A percentile compares a stretch with the other conserved stretches of the same genome.
phyloP scores from a whole-genome alignment of 345 rosid species.

The Sonneratia caseolaris region DNA sequence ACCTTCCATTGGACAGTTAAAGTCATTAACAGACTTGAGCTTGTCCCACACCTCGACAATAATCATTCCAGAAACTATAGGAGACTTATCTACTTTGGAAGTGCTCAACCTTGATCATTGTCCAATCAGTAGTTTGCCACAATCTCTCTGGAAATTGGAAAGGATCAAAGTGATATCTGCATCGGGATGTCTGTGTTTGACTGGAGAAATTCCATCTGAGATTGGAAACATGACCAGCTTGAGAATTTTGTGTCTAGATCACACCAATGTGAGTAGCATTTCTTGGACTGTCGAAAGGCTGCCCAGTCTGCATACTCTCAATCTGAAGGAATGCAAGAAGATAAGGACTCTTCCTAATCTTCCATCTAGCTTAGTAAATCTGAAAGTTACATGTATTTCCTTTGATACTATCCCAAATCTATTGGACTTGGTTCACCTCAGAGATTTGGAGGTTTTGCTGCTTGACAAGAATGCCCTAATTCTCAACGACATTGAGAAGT shows the following conservation, averaged over 20 bases:
- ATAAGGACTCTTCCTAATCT: conserved; percentile 1
- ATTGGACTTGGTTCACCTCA: neutral
- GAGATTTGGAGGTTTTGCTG: neutral
- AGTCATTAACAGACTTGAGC: neutral
- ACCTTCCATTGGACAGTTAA: neutral
- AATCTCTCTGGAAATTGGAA: neutral
- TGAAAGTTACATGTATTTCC: conserved; percentile 2
- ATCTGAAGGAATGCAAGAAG: conserved; percentile 3
- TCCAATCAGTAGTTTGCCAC: neutral
- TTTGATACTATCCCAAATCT: neutral
- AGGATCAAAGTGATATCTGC: neutral
- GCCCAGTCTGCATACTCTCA: neutral
- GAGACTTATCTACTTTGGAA: neutral
- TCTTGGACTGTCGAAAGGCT: neutral
- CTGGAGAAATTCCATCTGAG: neutral
- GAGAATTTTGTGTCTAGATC: neutral
- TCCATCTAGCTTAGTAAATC: neutral
- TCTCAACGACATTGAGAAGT: neutral
- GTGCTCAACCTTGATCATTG: conserved; percentile 5
- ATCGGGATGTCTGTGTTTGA: conserved; percentile 5
- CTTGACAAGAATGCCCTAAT: neutral
- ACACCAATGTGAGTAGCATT: neutral
- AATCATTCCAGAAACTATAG: neutral
- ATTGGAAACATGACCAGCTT: neutral
- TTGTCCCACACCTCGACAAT: neutral